phyloP scores from a whole-genome alignment of 2,329 filamentous ascomycete genomes.

The Diaporthe amygdali region DNA sequence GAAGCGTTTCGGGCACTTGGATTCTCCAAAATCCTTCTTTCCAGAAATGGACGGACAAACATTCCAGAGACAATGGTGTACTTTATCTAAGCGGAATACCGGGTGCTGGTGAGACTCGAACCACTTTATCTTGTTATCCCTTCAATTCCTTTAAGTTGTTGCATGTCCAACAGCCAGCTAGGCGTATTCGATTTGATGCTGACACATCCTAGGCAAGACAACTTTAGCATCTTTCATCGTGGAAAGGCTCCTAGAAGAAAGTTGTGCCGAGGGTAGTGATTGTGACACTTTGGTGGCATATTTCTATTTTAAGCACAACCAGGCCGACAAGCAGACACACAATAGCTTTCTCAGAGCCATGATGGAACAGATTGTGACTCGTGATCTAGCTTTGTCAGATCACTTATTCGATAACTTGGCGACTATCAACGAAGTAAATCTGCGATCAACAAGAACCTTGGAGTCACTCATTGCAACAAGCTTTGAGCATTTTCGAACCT shows the following conservation, averaged over 20 bases:
- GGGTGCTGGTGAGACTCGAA: not conserved
- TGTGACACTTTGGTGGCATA: not conserved
- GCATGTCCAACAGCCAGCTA: no score
- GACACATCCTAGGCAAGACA: not conserved
- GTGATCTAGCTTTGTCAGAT: not conserved
- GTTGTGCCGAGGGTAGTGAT: not conserved
- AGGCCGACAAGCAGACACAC: not conserved
- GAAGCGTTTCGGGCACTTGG: not conserved
- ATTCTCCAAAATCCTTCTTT: not conserved
- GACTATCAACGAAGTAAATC: not conserved
- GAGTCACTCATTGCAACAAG: not conserved
- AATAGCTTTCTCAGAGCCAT: not conserved
- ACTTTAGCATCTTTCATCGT: not conserved
- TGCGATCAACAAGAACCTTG: not conserved
- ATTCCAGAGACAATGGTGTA: not conserved
- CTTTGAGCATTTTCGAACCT: not conserved
- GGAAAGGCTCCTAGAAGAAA: not conserved
- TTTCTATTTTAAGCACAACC: not conserved
- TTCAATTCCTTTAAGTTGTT: no score
- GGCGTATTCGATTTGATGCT: no score
- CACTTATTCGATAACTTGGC: not conserved
- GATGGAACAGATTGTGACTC: not conserved
- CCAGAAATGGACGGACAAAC: not conserved
- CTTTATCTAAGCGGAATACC: not conserved
- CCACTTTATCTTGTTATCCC: not conserved